Conservation (phyloP, 1,139 yeast species). For the Hemisphaericaspora xylanilytica region DNA sequence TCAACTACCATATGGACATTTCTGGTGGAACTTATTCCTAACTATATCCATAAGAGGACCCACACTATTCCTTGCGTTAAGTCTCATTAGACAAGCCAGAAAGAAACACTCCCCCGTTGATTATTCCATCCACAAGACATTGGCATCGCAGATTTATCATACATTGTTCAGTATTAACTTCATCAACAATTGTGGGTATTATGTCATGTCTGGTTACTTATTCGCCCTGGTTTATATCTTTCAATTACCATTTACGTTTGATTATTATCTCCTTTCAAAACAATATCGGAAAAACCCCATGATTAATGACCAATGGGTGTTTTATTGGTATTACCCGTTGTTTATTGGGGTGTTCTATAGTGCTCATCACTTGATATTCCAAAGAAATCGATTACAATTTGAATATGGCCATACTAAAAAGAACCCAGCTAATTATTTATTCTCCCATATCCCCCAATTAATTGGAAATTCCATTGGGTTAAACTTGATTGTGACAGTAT, state of each 20-base stretch:
- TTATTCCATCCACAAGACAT: constrained; percentile 48
- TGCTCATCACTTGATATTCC: constrained; percentile 52
- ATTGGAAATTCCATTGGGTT: constrained; percentile 37
- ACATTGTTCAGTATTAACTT: constrained; percentile 45
- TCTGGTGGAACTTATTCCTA: constrained; percentile 31
- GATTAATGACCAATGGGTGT: constrained; percentile 62
- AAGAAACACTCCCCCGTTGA: constrained; percentile 52
- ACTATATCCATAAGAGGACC: constrained; percentile 32
- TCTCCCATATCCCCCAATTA: constrained; percentile 30
- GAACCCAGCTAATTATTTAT: constrained; percentile 40
- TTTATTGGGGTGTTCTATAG: constrained; percentile 47
- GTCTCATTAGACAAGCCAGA: constrained; percentile 47
- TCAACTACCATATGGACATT: constrained; percentile 27
- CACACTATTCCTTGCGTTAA: constrained; percentile 26
- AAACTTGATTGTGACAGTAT: constrained; percentile 26
- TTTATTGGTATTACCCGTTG: constrained; percentile 43
- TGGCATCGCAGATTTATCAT: constrained; percentile 46
- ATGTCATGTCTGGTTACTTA: constrained; percentile 36
- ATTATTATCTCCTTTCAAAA: constrained; percentile 40
- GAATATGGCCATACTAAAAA: constrained; percentile 41
- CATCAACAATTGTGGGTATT: constrained; percentile 33
- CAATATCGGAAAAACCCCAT: constrained; percentile 53
- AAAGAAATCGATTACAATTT: constrained; percentile 59
- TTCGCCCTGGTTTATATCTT: constrained; percentile 28
- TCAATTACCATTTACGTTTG: constrained; percentile 26